Base-by-base conservation (phyloP, 805 yeast species). In the Dipodascopsis tothii region DNA sequence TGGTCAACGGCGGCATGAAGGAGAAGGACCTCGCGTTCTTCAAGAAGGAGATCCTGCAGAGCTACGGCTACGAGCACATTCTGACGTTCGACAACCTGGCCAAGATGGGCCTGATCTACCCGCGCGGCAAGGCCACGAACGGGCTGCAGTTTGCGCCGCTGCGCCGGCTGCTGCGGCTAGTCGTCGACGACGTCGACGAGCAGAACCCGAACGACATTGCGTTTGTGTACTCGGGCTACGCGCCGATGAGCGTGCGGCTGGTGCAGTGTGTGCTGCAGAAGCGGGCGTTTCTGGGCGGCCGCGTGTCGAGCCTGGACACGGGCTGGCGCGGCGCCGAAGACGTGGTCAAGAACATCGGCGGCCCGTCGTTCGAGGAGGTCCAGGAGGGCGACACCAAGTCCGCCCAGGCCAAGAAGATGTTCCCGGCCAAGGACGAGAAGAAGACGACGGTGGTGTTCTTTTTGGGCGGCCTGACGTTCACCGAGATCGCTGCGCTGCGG, bases 381-480 rank as follows among this genome's bases (percentile, higher is more conserved):
- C 57, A 59, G 51, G 45, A 55, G 16, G 40, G 44, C 17, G 48
- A 46, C 4, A 52, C 54, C 37, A 45, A 43, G 16, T 33, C 56
- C 5, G 43, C 41, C 3, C 35, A 38, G n/a, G 41, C 55, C 3
- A 57, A 46, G 37, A 48, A 45, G 36, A 22, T 45, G 45, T 21
- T 54, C 37, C 22, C 50, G 4, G 42, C 49, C n/a, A 37, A 41
- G 23, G 43, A 64, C 42, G 58, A 51, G 25, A 57, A 54, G 28
- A 58, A 60, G 6, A 60, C 58, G 43, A 64, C 59, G 42, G 63
- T 46, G 57, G 85, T 48, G 54, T 84, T 40, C 74, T 78, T 81
- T 49, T 57, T 88, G 33, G 97, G 97, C 11, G 97, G 98, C 0
- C 66, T 88, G 5, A 85, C 96, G 0, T 71, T 84, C 58, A 78